phyloP scores from a whole-genome alignment of 2,329 filamentous ascomycete species.

The Nothophaeocryptopus gaeumannii region DNA sequence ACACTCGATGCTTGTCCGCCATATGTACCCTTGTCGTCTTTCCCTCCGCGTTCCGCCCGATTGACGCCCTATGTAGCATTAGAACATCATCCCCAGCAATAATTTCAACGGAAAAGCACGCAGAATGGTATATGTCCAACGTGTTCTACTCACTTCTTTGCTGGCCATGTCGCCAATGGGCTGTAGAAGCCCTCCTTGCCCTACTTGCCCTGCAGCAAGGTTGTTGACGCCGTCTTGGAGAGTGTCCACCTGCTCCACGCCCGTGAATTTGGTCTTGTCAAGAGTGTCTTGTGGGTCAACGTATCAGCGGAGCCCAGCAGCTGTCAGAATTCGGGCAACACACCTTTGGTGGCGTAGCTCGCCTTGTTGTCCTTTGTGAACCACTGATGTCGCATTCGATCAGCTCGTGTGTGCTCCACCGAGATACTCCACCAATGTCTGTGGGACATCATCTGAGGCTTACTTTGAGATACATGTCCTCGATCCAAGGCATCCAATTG shows the following conservation, averaged over 20 bases:
- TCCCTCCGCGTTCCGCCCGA: conserved; percentile 62
- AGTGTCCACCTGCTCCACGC: conserved; percentile 63
- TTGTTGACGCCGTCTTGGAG: conserved; percentile 66
- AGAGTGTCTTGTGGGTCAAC: conserved; percentile 54
- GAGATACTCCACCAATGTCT: too few relatives aligned
- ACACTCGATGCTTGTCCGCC: conserved; percentile 37
- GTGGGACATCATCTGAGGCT: too few relatives aligned
- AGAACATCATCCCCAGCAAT: too few relatives aligned
- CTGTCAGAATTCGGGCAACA: conserved; percentile 17
- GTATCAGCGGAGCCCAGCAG: not conserved
- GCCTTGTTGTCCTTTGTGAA: conserved; percentile 77
- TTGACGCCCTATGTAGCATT: conserved; percentile 51
- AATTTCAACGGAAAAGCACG: too few relatives aligned
- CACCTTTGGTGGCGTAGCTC: conserved; percentile 67
- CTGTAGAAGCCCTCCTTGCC: conserved; percentile 64
- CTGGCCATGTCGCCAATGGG: conserved; percentile 61
- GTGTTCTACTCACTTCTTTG: conserved; percentile 46
- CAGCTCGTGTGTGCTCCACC: too few relatives aligned
- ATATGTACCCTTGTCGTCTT: conserved; percentile 59
- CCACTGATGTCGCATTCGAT: conserved; percentile 44
- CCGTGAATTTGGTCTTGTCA: conserved; percentile 67
- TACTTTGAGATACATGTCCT: conserved; percentile 62
- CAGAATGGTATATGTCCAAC: too few relatives aligned
- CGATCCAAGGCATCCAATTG: conserved; percentile 72
- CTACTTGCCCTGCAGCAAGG: conserved; percentile 62